Percentiles rank a stretch among this genome's conserved stretches.
phyloP scores from a whole-genome alignment of 768 basidiomycete species.

The Tricholoma furcatifolium region DNA sequence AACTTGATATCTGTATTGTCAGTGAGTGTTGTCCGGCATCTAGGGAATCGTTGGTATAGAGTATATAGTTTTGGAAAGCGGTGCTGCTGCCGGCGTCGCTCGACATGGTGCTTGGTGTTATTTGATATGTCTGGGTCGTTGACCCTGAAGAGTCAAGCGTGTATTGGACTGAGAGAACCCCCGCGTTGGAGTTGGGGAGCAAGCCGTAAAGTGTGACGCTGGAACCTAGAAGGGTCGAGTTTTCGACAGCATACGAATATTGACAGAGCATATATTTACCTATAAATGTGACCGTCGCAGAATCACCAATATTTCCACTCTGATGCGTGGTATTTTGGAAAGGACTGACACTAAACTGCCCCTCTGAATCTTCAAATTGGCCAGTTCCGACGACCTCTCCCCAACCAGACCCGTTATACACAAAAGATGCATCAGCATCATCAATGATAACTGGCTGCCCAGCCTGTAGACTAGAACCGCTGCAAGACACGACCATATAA shows the following conservation, averaged over 20 bases:
- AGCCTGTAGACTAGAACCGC: not conserved
- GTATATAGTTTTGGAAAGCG: not conserved
- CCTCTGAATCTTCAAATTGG: too few relatives aligned
- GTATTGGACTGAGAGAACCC: not conserved
- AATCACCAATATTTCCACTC: not conserved
- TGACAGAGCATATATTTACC: not conserved
- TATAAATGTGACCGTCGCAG: not conserved
- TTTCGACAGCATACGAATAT: not conserved
- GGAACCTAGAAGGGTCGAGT: not conserved
- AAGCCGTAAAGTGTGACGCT: not conserved
- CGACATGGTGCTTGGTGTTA: too few relatives aligned
- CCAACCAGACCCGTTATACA: not conserved
- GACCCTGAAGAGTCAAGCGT: not conserved
- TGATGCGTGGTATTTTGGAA: slow-evolving; percentile 6
- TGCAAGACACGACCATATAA: not conserved
- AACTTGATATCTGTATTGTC: too few relatives aligned
- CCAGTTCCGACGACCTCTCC: too few relatives aligned
- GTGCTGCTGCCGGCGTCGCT: not conserved
- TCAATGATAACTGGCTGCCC: slow-evolving; percentile 7
- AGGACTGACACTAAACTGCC: not conserved
- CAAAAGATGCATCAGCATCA: not conserved
- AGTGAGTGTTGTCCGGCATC: not conserved
- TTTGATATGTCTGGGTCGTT: not conserved
- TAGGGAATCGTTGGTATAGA: not conserved
- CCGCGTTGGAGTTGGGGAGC: not conserved